Conservation (phyloP, 2,329 filamentous ascomycete genomes). For the Phyllosticta citribraziliensis region DNA sequence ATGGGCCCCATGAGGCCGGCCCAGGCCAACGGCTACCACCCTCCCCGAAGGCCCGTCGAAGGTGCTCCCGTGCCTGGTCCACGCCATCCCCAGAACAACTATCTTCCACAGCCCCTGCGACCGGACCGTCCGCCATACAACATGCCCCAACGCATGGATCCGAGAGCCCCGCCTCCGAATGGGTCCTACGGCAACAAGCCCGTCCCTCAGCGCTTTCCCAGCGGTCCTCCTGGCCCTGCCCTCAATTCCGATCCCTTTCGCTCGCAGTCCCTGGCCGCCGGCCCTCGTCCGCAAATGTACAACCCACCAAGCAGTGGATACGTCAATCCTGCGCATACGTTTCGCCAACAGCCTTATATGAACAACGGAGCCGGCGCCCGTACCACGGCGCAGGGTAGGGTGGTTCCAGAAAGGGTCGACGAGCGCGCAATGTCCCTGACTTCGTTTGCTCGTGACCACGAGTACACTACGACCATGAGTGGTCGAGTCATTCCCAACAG, state of each 20-base stretch:
- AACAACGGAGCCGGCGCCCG: conserved; percentile 48
- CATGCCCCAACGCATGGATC: conserved; percentile 60
- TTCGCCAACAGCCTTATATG: conserved; percentile 68
- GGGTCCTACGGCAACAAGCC: conserved; percentile 45
- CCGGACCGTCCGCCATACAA: conserved; percentile 62
- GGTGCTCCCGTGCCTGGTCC: conserved; percentile 23
- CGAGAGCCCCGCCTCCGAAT: conserved; percentile 40
- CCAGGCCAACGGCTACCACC: conserved; percentile 18
- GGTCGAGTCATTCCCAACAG: conserved; percentile 81
- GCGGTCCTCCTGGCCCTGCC: conserved; percentile 43
- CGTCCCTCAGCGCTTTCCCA: conserved; percentile 45
- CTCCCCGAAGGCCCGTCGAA: conserved; percentile 25
- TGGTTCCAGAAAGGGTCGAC: conserved; percentile 84
- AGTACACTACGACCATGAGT: conserved; percentile 81
- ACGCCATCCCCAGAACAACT: conserved; percentile 43
- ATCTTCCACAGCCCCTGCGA: conserved; percentile 50
- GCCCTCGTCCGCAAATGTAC: conserved; percentile 52
- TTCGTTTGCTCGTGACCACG: conserved; percentile 64
- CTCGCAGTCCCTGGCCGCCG: conserved; percentile 82
- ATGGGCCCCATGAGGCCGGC: conserved; percentile 50
- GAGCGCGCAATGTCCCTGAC: conserved; percentile 96
- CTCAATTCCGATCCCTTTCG: conserved; percentile 78
- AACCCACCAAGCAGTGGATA: conserved; percentile 41
- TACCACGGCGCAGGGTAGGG: conserved; percentile 82
- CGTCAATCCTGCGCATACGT: conserved; percentile 58